Evolutionary conservation across 768 basidiomycete genomes (phyloP).

Genomic region (Tulasnella sp.): DNA sequence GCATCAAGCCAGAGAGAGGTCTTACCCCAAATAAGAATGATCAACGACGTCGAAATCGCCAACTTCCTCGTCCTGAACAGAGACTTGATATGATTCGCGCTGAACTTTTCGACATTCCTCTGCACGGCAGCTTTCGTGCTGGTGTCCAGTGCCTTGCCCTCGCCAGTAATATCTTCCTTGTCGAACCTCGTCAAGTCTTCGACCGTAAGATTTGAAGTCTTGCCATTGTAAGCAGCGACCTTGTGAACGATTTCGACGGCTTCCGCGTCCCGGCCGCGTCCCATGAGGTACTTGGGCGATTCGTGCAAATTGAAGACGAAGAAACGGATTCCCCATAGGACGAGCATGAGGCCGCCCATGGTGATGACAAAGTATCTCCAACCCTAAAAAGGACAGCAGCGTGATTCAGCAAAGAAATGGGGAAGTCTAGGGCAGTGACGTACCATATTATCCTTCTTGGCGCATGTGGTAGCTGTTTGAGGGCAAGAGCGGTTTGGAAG

Average conservation of each 20-base stretch:
- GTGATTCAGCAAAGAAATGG: not conserved
- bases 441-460: conserved; percentile 48
- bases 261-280: conserved; percentile 51
- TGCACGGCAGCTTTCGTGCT: conserved; percentile 34
- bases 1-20: not conserved
- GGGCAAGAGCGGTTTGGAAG: conserved; percentile 61
- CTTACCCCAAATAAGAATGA: conserved; percentile 50
- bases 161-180: conserved; percentile 11
- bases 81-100: conserved; percentile 44
- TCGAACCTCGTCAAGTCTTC: conserved; percentile 38
- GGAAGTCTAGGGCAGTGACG: not conserved
- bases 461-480: conserved; percentile 34
- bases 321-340: conserved; percentile 55
- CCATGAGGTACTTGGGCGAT: conserved; percentile 65
- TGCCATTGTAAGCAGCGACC: conserved; percentile 56
- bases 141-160: conserved; percentile 30
- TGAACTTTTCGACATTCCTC: conserved; percentile 38
- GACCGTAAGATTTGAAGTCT: conserved; percentile 40
- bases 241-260: conserved; percentile 56
- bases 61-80: conserved; percentile 57
- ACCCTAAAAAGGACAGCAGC: conserved; percentile 35
- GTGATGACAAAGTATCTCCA: conserved; percentile 71
- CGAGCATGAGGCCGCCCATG: conserved; percentile 62
- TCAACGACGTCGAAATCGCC: conserved; percentile 55
- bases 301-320: conserved; percentile 61